phyloP scores from a whole-genome alignment of 2,329 filamentous ascomycete species.

The Hypoxylon sp. region DNA sequence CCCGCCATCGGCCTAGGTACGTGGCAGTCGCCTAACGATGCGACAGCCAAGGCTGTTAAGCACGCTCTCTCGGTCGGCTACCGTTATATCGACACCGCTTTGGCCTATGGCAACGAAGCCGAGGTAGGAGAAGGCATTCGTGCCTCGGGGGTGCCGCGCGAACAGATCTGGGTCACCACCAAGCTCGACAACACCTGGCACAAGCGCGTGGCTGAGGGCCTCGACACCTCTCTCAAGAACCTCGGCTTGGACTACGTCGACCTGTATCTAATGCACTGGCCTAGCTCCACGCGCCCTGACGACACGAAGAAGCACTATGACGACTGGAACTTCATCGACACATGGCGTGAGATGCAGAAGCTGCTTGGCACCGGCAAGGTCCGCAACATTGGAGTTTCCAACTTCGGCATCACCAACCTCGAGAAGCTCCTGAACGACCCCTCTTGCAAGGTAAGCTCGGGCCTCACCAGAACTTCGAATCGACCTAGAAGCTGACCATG shows the following conservation, averaged over 20 bases:
- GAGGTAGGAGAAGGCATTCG: conserved; percentile 77
- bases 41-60: conserved; percentile 80
- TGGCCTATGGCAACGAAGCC: conserved; percentile 82
- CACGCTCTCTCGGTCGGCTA: conserved; percentile 77
- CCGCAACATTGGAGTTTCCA: conserved; percentile 86
- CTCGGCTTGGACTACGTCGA: conserved; percentile 77
- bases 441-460: conserved; percentile 68
- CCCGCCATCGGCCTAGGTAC: conserved; percentile 83
- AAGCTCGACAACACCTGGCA: conserved; percentile 89
- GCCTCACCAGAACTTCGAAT: background rate
- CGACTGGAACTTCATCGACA: conserved; percentile 88
- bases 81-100: conserved; percentile 82
- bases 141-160: conserved; percentile 74
- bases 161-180: conserved; percentile 80
- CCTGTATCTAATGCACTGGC: conserved; percentile 82
- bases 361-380: conserved; percentile 78
- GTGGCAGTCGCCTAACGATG: conserved; percentile 80
- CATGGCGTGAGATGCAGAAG: conserved; percentile 81
- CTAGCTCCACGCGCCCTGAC: conserved; percentile 72
- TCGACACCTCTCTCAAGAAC: conserved; percentile 72
- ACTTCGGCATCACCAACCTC: conserved; percentile 86
- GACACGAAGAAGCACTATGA: conserved; percentile 77
- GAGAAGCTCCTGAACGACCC: conserved; percentile 81
- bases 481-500: conserved; percentile 10
- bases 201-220: conserved; percentile 74